These are phyloP conservation scores for Tubosaeta sp. DNA, from an alignment of 768 basidiomycete species.

Conservation along the genomic window DNA sequence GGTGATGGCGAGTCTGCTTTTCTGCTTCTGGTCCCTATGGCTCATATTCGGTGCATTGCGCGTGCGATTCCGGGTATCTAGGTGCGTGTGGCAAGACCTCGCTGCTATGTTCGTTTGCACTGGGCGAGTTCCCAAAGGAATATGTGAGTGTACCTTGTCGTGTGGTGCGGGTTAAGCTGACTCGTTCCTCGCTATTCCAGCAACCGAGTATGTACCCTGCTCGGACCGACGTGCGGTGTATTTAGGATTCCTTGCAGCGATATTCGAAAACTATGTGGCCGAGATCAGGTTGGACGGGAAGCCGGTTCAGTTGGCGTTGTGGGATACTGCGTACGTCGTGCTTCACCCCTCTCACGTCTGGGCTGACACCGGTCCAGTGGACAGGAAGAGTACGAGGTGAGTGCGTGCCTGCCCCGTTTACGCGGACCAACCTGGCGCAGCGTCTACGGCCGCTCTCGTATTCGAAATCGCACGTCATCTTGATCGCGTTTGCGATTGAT, in stretches of 20 bases:
- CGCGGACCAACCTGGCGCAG: constrained; percentile 32
- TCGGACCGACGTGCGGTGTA: background rate
- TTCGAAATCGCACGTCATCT: constrained; percentile 97
- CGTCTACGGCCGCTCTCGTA: constrained; percentile 95
- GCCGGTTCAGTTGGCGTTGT: constrained; percentile 92
- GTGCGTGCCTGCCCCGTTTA: background rate
- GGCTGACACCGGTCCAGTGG: constrained; percentile 51
- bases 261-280: constrained; percentile 98
- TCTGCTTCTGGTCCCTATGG: background rate
- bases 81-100: constrained; percentile 98
- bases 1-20: constrained; percentile 73
- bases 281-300: constrained; percentile 98
- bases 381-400: constrained; percentile 96
- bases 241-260: constrained; percentile 47
- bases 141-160: constrained; percentile 60
- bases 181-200: constrained; percentile 18
- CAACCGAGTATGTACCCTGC: constrained; percentile 41
- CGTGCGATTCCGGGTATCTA: constrained; percentile 22
- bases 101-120: constrained; percentile 83
- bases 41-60: background rate
- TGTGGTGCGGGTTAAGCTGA: too few relatives aligned
- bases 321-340: constrained; percentile 94
- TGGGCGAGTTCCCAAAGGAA: constrained; percentile 94
- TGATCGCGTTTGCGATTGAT: constrained; percentile 96
- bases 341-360: background rate